phyloP scores from a whole-genome alignment of 352 stramenopile genomes.

The Phytophthora litchii region DNA sequence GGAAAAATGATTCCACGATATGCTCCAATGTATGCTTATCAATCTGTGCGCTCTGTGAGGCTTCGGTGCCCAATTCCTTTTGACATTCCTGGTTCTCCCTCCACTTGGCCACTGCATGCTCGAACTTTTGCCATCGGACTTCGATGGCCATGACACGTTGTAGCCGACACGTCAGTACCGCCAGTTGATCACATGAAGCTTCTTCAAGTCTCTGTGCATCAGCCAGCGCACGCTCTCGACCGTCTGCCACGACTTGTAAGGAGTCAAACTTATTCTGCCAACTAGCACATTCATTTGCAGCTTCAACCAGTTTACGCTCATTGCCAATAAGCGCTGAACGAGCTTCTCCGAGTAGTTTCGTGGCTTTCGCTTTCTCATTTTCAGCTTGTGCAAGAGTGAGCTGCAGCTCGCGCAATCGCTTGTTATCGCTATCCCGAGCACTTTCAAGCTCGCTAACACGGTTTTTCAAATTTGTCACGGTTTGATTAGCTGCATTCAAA shows the following conservation, averaged over 20 bases:
- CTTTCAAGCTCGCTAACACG: constrained; percentile 44
- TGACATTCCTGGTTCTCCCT: constrained; percentile 5
- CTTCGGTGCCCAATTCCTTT: neutral
- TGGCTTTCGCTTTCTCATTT: constrained; percentile 49
- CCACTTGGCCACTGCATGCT: constrained; percentile 29
- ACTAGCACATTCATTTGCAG: constrained; percentile 40
- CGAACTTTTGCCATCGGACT: constrained; percentile 14
- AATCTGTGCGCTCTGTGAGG: neutral
- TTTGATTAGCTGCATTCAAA: constrained; percentile 41
- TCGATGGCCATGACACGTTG: constrained; percentile 18
- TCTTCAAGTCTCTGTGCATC: constrained; percentile 42
- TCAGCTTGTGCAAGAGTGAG: constrained; percentile 34
- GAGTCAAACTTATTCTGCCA: constrained; percentile 49
- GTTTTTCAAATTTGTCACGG: constrained; percentile 43
- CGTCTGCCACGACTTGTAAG: constrained; percentile 47
- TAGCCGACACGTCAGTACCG: constrained; percentile 28
- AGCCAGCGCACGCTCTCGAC: constrained; percentile 37
- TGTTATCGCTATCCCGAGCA: constrained; percentile 36
- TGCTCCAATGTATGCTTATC: constrained; percentile 14
- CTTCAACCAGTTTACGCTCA: constrained; percentile 32
- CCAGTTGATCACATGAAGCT: constrained; percentile 33
- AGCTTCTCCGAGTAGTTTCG: constrained; percentile 56
- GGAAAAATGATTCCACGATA: constrained; percentile 32
- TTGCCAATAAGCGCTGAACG: constrained; percentile 46
- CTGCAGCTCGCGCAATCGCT: constrained; percentile 36